These are phyloP conservation scores for Blastobotrys arbuscula DNA, from an alignment of 1,139 yeast genomes.

Conservation along the genomic window DNA sequence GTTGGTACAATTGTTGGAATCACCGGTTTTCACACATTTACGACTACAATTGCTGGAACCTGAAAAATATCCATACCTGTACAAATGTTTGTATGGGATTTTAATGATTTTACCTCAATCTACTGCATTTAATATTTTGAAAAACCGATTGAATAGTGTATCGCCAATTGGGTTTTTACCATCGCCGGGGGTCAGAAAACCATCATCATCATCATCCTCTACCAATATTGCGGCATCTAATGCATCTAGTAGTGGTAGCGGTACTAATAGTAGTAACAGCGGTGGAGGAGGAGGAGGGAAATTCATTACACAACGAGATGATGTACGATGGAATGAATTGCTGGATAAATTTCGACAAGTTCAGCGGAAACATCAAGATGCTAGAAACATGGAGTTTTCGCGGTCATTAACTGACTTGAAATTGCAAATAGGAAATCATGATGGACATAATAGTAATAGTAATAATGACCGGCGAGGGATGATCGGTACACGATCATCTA, in stretches of 20 bases:
- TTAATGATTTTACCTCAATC: constrained; percentile 95
- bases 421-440: constrained; percentile 3
- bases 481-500: neutral
- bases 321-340: constrained; percentile 47
- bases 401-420: constrained; percentile 14
- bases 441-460: neutral
- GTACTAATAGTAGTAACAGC: constrained; percentile 11
- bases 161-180: constrained; percentile 37
- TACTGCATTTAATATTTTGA: constrained; percentile 77
- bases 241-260: constrained; percentile 6
- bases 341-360: constrained; percentile 56
- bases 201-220: constrained; percentile 16
- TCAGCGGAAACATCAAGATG: constrained; percentile 51
- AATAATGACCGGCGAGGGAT: neutral
- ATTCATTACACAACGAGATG: constrained; percentile 17
- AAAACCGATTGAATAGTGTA: constrained; percentile 64
- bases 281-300: constrained; percentile 8
- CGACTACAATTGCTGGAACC: constrained; percentile 87
- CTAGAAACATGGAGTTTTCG: constrained; percentile 20
- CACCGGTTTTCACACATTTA: constrained; percentile 85
- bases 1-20: constrained; percentile 71
- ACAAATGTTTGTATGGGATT: constrained; percentile 85
- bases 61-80: constrained; percentile 70
- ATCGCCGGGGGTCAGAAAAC: neutral
- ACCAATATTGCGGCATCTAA: neutral